Base-by-base conservation (phyloP, 2,329 filamentous ascomycete species). In the Corynespora cassiicola region DNA sequence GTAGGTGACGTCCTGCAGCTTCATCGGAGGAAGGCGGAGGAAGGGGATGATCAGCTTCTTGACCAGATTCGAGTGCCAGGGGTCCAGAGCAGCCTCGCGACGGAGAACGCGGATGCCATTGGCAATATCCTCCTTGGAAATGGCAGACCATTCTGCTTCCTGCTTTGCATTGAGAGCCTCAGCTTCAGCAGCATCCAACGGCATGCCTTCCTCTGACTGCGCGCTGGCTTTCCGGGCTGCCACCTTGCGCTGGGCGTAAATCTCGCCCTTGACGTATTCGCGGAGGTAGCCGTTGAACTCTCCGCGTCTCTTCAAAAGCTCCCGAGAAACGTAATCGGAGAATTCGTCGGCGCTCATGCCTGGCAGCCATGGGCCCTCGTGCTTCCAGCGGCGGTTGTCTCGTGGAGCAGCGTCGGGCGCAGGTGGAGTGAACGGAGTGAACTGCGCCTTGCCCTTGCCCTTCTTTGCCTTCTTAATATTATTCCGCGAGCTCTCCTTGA, bases 301-400 rank as follows among this genome's bases (percentile, higher is more conserved):
- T 6, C 25, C 19, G 21, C 50, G 53, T 19, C 69, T 66, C 11
- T 58, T 56, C 2, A 70, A 66, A 3, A 78, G 65, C 42, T 74
- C 57, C 22, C 73, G 68, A 41, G 26, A 35, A 17, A 84, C 40
- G 47, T 77, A 84, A 2, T 57, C 52, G 29, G 74, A 61, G 54
- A 85, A 84, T 45, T 82, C 76, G 15, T 74, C 69, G 39, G 79
- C 72, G 20, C 74, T 74, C 70, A 81, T 76, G 10, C 76, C 75
- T 10, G 76, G 74, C 19, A 84, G 62, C 73, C 75, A 82, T n/a
- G 81, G 81, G 0, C 81, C 80, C 20, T 74, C 69, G 51, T 77
- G 78, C 57, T 80, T 79, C 74, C 79, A 84, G 57, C 79, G 70
- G 25, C 42, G 54, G 23, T 45, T 52, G 38, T 59, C 56, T 39